phyloP scores from a whole-genome alignment of 768 basidiomycete species.

The Leucocoprinus birnbaumii region DNA sequence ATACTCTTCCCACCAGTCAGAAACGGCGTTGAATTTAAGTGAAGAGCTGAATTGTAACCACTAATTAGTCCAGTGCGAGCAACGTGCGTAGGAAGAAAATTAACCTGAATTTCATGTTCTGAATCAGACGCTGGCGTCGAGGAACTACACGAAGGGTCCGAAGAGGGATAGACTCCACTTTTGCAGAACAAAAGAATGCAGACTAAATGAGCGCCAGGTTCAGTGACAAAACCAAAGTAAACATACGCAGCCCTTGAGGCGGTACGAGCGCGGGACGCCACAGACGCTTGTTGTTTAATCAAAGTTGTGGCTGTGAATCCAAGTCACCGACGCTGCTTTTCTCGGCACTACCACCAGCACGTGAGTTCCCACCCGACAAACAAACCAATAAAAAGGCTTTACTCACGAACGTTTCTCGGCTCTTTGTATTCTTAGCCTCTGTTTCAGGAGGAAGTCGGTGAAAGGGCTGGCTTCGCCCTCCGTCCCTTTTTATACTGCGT shows the following conservation, averaged over 20 bases:
- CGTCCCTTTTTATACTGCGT: background rate
- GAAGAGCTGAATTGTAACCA: constrained; percentile 52
- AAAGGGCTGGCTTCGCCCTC: background rate
- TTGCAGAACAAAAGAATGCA: constrained; percentile 10
- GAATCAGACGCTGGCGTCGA: constrained; percentile 20
- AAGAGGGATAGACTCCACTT: constrained; percentile 39
- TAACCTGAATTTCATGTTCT: constrained; percentile 67
- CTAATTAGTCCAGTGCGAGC: background rate
- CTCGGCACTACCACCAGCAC: background rate
- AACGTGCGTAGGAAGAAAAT: constrained; percentile 11
- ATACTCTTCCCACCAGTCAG: constrained; percentile 93
- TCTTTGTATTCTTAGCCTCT: no score
- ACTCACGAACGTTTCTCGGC: no score
- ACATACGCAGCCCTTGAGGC: background rate
- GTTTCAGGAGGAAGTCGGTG: no score
- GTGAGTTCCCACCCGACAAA: background rate
- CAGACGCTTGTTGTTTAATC: no score
- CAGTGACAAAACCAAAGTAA: background rate
- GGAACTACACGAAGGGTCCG: constrained; percentile 23
- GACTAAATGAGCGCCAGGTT: background rate
- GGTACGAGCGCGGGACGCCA: background rate
- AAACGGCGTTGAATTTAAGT: constrained; percentile 86
- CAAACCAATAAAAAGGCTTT: no score
- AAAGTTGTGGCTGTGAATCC: background rate
- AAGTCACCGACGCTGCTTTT: background rate